Base-by-base conservation (phyloP, 148 eudicot species). In the Diospyros lotus region DNA sequence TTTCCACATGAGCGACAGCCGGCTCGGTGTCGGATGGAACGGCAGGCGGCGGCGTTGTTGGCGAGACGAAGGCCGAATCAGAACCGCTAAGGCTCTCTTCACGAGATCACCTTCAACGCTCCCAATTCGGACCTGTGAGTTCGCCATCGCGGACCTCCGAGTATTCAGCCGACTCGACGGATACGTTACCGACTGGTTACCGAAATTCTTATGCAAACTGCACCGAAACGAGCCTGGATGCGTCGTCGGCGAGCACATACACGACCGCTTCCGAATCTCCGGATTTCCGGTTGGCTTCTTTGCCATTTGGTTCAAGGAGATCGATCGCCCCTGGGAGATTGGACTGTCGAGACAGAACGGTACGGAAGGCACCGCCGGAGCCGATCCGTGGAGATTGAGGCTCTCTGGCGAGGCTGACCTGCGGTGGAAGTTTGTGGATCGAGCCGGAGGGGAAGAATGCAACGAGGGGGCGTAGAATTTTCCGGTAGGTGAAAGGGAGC, bases 221-320 rank as follows among this genome's bases (percentile, higher is more conserved):
- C 97, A 91, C 14, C 97, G 79, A 70, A 91, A 91, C 1, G 97
- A 91, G 14, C 97, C 97, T 0, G 93, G 97, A 75, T 91, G 97
- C 14, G 74, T 89, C 45, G 97, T 91, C 11, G 97, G 97, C 3
- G 97, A 91, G 61, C 97, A 91, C 92, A 91, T 84, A 62, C 97
- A 91, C 54, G 88, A 76, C 84, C 76, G 84, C 84, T 82, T 86
- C 79, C 76, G 82, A 1, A 82, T 54, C 0, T 70, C 54, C 4
- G 69, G 62, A 68, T 72, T 68, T 6, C 45, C 55, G 59, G 68
- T 42, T 1, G 81, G 74, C 6, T 78, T 72, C 7, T 63, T 62
- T 38, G 67, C 68, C 55, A 82, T 52, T 11, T 71, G 62, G 17
- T 43, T 38, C 53, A 71, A 79, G 0, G 90, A 61, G 9, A 85